Conservation (phyloP, 2,329 filamentous ascomycete species). For the Botrytis porri region DNA sequence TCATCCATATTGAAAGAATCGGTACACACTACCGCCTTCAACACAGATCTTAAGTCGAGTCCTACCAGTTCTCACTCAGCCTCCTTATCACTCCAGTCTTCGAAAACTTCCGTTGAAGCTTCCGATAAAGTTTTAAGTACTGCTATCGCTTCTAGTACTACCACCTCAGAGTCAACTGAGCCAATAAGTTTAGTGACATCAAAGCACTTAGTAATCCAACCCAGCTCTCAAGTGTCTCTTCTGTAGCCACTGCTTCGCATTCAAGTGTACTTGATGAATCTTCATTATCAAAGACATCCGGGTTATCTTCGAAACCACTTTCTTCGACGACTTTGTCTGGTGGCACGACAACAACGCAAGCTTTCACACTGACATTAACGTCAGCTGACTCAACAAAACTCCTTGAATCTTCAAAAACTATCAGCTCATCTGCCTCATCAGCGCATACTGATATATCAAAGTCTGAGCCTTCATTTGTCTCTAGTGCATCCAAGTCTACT, state of each 20-base stretch:
- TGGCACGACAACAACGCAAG: conserved; percentile 1
- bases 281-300: background rate
- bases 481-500: background rate
- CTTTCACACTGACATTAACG: conserved; percentile 10
- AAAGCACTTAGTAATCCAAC: background rate
- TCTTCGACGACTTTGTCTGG: conserved; percentile 3
- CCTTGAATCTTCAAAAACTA: background rate
- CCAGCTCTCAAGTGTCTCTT: background rate
- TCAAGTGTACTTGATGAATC: background rate
- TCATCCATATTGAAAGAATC: conserved; percentile 8
- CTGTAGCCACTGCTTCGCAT: background rate
- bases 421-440: background rate
- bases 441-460: background rate
- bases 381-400: background rate
- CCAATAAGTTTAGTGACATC: background rate
- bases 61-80: background rate
- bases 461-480: background rate
- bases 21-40: background rate
- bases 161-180: background rate
- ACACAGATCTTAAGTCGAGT: background rate
- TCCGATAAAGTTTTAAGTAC: background rate
- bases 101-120: background rate
- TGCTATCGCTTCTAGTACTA: background rate
- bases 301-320: background rate
- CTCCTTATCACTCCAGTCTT: background rate